phyloP scores from a whole-genome alignment of 1,284 basidiomycete species.

The Trichosporon faecale region DNA sequence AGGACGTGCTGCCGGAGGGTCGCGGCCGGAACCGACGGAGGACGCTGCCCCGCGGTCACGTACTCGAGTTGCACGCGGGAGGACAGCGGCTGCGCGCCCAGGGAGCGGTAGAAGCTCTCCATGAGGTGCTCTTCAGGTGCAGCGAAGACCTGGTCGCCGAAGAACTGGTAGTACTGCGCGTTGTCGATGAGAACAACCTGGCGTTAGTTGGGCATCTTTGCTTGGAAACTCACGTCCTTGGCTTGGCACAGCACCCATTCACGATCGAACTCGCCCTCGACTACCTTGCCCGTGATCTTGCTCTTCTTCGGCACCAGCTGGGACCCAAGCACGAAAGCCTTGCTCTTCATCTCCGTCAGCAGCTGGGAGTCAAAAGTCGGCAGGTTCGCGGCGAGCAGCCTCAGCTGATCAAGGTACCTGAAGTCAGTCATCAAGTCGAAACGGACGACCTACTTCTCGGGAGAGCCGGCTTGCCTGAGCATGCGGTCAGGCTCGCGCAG shows the following conservation, averaged over 20 bases:
- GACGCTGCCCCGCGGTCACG: constrained; percentile 42
- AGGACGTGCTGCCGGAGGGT: constrained; percentile 59
- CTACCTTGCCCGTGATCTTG: constrained; percentile 40
- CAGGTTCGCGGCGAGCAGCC: constrained; percentile 76
- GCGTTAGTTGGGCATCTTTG: background rate
- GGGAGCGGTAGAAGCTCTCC: constrained; percentile 50
- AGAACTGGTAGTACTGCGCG: constrained; percentile 68
- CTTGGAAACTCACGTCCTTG: constrained; percentile 29
- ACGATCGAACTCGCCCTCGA: constrained; percentile 26
- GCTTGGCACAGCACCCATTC: constrained; percentile 44
- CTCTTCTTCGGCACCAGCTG: constrained; percentile 57
- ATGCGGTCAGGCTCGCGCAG: constrained; percentile 43
- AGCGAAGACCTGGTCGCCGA: constrained; percentile 73
- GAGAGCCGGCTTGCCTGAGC: constrained; percentile 46
- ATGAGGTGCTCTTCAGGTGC: constrained; percentile 67
- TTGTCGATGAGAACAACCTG: constrained; percentile 78
- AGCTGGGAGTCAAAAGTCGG: constrained; percentile 61
- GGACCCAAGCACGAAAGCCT: constrained; percentile 70
- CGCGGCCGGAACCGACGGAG: constrained; percentile 32
- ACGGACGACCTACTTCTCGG: constrained; percentile 34
- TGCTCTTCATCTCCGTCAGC: constrained; percentile 63
- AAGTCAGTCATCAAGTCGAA: background rate
- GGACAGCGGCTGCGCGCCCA: constrained; percentile 66
- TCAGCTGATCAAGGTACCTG: constrained; percentile 77
- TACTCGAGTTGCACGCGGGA: constrained; percentile 72